phyloP scores from a whole-genome alignment of 225 moss, liverwort and hornwort genomes.

The Ulota crispa region DNA sequence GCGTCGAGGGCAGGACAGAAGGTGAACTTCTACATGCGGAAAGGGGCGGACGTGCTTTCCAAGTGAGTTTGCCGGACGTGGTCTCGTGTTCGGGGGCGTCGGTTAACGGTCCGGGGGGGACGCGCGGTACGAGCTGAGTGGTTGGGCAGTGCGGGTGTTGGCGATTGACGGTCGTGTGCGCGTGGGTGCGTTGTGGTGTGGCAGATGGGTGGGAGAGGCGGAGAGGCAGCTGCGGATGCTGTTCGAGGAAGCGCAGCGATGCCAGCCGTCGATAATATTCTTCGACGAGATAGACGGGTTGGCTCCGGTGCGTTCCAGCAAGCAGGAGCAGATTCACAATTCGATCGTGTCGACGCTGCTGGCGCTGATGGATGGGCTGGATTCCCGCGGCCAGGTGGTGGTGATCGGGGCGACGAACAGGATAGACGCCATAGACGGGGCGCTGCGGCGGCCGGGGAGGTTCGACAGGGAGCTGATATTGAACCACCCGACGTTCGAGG shows the following conservation, averaged over 20 bases:
- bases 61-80: conserved; percentile 29
- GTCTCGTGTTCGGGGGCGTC: background rate
- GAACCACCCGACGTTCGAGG: conserved; percentile 73
- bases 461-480: conserved; percentile 74
- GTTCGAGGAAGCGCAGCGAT: conserved; percentile 81
- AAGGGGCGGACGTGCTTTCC: conserved; percentile 82
- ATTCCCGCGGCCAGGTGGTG: conserved; percentile 84
- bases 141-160: background rate
- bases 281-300: conserved; percentile 88
- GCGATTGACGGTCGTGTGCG: background rate
- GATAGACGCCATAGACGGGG: conserved; percentile 78
- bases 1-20: conserved; percentile 78
- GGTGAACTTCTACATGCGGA: conserved; percentile 87
- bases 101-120: no score
- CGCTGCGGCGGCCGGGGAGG: conserved; percentile 71
- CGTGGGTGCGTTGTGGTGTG: background rate
- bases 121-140: no score
- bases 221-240: conserved; percentile 80
- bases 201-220: conserved; percentile 87
- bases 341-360: conserved; percentile 80
- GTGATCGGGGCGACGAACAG: conserved; percentile 77
- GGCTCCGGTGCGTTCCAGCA: conserved; percentile 83
- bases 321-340: conserved; percentile 84
- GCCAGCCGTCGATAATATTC: conserved; percentile 82
- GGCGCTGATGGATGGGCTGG: conserved; percentile 80